These are phyloP conservation scores for Euphorbia celastroides DNA, from an alignment of 441 rosid species.

Conservation along the genomic window DNA sequence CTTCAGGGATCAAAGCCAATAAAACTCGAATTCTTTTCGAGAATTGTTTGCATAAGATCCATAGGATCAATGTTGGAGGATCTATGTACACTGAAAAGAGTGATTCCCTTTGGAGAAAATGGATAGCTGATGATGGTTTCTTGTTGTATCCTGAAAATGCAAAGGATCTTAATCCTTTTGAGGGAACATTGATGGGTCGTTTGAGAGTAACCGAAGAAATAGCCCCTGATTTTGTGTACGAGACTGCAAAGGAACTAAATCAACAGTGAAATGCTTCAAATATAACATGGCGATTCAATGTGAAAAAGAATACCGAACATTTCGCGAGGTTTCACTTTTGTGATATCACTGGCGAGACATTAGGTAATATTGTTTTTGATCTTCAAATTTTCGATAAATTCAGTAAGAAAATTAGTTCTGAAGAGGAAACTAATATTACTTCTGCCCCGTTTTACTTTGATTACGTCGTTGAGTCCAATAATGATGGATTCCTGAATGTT, in stretches of 20 bases:
- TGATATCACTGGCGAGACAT: not conserved
- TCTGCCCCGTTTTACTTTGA: slow-evolving; percentile 17
- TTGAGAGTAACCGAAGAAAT: not conserved
- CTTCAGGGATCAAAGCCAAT: not conserved
- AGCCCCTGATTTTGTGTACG: slow-evolving; percentile 15
- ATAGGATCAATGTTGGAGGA: slow-evolving; percentile 18
- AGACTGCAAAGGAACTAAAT: slow-evolving; percentile 13
- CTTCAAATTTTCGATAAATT: slow-evolving; percentile 10
- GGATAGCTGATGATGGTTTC: slow-evolving; percentile 14
- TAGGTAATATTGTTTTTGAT: not conserved
- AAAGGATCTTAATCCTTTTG: not conserved
- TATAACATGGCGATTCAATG: slow-evolving; percentile 14
- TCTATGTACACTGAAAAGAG: not conserved
- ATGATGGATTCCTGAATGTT: slow-evolving; percentile 10
- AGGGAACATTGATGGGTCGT: not conserved
- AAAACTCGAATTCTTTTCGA: not conserved
- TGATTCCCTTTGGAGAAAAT: slow-evolving; percentile 17
- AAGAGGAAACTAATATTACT: not conserved
- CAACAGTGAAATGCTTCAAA: not conserved
- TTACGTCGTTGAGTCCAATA: slow-evolving; percentile 11
- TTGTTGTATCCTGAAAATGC: slow-evolving; percentile 2
- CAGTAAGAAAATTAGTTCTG: slow-evolving; percentile 8
- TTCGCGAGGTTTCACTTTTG: slow-evolving; percentile 16
- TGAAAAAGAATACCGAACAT: slow-evolving; percentile 9
- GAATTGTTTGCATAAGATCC: not conserved